phyloP scores from a whole-genome alignment of 2,329 filamentous ascomycete genomes.

The Eutypa lata region DNA sequence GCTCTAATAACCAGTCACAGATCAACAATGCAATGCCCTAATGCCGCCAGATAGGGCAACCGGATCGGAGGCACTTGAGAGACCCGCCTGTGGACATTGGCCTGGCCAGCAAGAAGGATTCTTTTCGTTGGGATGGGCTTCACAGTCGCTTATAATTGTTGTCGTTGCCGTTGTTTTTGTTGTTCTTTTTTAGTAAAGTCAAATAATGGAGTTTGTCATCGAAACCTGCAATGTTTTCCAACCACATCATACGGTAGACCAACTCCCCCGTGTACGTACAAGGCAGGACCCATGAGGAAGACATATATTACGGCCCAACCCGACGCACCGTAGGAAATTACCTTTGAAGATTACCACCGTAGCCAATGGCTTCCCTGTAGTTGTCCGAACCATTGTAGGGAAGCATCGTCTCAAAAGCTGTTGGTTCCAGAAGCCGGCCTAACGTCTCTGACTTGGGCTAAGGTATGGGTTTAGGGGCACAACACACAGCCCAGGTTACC shows the following conservation, averaged over 20 bases:
- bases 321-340: neutral
- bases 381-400: neutral
- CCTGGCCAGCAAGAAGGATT: neutral
- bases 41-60: neutral
- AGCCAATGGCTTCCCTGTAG: neutral
- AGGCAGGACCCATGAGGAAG: neutral
- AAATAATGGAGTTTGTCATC: neutral
- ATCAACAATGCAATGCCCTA: too few species aligned
- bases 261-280: neutral
- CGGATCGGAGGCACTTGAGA: neutral
- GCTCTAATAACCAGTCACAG: too few species aligned
- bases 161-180: neutral
- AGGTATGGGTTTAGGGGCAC: neutral
- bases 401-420: neutral
- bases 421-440: neutral
- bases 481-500: neutral
- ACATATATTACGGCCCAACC: neutral
- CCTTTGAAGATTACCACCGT: neutral
- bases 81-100: neutral
- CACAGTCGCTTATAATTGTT: too few species aligned
- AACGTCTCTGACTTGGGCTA: neutral
- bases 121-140: neutral
- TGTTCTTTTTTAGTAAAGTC: neutral
- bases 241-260: neutral
- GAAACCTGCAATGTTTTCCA: neutral